A percentile compares a stretch with the other conserved stretches of the same genome.
Evolutionary conservation across 495 filamentous ascomycete genomes (phyloP).

Genomic region (Penicillium paxilli): DNA sequence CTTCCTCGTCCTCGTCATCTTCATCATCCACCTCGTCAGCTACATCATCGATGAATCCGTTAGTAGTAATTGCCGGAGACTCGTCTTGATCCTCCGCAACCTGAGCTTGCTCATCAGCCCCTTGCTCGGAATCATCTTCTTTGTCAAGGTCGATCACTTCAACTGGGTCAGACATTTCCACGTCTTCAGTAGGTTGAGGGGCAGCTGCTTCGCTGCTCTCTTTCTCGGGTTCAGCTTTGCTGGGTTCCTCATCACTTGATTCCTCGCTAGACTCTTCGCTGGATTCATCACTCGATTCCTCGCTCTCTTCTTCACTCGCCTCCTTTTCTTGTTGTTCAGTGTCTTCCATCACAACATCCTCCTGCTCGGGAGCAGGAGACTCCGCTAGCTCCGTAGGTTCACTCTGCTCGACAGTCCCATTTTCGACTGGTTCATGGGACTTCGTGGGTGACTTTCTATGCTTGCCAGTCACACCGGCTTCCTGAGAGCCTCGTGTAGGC

Average conservation of each 20-base stretch:
- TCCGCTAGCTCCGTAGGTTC: not conserved
- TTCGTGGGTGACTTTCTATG: not conserved
- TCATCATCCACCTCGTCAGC: not conserved
- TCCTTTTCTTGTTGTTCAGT: not conserved
- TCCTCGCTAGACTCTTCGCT: slow-evolving; percentile 1
- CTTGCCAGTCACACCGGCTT: not conserved
- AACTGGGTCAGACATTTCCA: slow-evolving; percentile 1
- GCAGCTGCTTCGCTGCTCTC: not conserved
- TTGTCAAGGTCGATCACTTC: too few species aligned
- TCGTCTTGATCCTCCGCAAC: slow-evolving; percentile 1
- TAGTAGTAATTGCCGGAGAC: not conserved
- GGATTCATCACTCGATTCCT: not conserved
- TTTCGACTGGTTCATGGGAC: not conserved
- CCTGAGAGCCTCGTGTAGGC: not conserved
- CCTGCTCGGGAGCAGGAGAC: not conserved
- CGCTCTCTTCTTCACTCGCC: slow-evolving; percentile 7
- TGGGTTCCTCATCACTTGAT: not conserved
- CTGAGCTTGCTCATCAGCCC: not conserved
- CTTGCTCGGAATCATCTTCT: not conserved
- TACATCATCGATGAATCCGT: not conserved
- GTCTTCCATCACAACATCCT: not conserved
- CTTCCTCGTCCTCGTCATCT: not conserved
- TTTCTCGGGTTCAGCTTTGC: not conserved
- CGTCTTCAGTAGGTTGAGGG: not conserved
- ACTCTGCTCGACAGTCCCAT: too few species aligned